Evolutionary conservation across 2,329 filamentous ascomycete species (phyloP), one percentile per base, ranked within the genome.

Genomic region (Apiospora aurea): DNA sequence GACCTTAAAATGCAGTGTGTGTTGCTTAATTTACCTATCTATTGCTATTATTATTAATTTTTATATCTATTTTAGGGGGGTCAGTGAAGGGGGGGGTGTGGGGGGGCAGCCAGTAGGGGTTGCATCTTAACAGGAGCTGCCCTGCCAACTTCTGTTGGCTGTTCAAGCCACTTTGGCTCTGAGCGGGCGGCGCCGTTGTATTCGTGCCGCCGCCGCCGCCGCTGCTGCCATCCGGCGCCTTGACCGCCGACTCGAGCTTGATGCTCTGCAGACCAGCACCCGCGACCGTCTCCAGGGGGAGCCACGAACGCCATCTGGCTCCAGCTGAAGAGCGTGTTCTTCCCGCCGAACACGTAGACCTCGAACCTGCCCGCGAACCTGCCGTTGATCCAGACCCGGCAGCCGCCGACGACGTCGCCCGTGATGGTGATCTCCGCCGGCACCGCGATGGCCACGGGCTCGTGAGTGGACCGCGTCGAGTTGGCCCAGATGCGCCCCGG

Each of bases 281-380:
- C 16, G 66, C 24, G 7, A 78, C 16, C 1, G 29, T 69, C 10
- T 86, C 80, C 49, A 88, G 71, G 0, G 86, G 86, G 11, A n/a
- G 86, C 87, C 16, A 88, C 87, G 75, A 89, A 84, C 0, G 87
- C 86, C 87, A 89, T 89, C 76, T 88, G 87, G 73, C 84, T 87
- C 87, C 87, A 89, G 44, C 85, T 87, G 67, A 87, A 86, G 67
- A 84, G 72, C 10, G 81, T 83, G 71, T 89, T 89, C 44, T 81
- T 81, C 1, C 87, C 87, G 0, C 87, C 87, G 74, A 83, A 89
- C 0, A 89, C 83, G 72, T 87, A 87, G 0, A 88, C 87, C 73
- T 89, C 87, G 70, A 88, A 89, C 13, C 87, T 77, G 0, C 87
- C 87, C 0, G 74, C 81, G 67, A 88, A 87, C 0, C 74, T 67